Conservation (phyloP, 192 early-diverging fungal genomes). For the Funneliformis mosseae region DNA sequence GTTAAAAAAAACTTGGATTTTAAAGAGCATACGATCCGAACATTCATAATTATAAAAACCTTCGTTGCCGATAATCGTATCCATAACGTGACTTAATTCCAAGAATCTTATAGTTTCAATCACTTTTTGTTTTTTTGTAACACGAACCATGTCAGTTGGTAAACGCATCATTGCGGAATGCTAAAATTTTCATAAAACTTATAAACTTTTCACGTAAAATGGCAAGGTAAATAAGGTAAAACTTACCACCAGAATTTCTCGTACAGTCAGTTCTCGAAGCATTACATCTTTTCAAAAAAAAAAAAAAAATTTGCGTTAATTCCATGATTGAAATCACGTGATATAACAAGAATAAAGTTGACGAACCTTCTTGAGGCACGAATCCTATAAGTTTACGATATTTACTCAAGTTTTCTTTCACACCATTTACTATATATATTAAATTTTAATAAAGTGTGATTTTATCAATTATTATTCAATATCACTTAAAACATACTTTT, state of each 20-base stretch:
- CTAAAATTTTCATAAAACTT: neutral
- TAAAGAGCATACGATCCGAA: no score
- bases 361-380: slow-evolving; percentile 64
- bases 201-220: neutral
- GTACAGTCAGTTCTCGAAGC: slow-evolving; percentile 66
- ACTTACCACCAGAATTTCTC: slow-evolving; percentile 54
- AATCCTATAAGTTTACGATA: slow-evolving; percentile 72
- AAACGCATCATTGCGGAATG: slow-evolving; percentile 72
- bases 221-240: neutral
- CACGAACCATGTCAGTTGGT: slow-evolving; percentile 39
- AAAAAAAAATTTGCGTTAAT: neutral
- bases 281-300: slow-evolving; percentile 47
- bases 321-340: neutral
- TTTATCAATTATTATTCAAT: neutral
- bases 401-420: slow-evolving; percentile 55
- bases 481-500: slow-evolving; percentile 8
- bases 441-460: neutral
- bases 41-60: neutral
- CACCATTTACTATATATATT: slow-evolving; percentile 54
- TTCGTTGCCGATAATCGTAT: slow-evolving; percentile 58
- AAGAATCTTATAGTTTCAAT: slow-evolving; percentile 59
- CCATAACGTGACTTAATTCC: slow-evolving; percentile 56
- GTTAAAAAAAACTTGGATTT: neutral
- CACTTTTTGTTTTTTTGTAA: slow-evolving; percentile 57
- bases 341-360: neutral